Evolutionary conservation across 352 stramenopile species (phyloP).

Genomic region (Phytophthora sp.): DNA sequence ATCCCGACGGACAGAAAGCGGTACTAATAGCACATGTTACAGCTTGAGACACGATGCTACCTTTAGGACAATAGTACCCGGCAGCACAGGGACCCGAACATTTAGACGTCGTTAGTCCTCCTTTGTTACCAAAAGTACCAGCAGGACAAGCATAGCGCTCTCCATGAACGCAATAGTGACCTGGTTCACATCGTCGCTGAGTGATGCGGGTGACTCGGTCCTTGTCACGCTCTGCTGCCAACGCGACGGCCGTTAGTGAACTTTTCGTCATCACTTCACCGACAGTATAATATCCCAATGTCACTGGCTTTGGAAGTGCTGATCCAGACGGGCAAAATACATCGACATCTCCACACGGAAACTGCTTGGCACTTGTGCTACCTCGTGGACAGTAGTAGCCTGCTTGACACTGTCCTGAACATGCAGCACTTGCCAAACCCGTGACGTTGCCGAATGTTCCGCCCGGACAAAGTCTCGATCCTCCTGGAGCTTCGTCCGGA

Average conservation of each 20-base stretch:
- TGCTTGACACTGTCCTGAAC: slow-evolving; percentile 52
- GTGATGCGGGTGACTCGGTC: slow-evolving; percentile 35
- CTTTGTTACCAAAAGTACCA: slow-evolving; percentile 59
- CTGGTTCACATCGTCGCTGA: slow-evolving; percentile 61
- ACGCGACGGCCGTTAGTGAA: slow-evolving; percentile 10
- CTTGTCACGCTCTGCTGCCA: slow-evolving; percentile 14
- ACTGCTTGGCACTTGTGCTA: slow-evolving; percentile 44
- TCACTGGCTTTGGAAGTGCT: slow-evolving; percentile 37
- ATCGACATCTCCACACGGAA: slow-evolving; percentile 43
- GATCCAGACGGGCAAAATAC: slow-evolving; percentile 64
- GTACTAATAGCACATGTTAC: slow-evolving; percentile 38
- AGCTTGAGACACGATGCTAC: slow-evolving; percentile 50
- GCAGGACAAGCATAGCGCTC: slow-evolving; percentile 46
- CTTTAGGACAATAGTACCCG: slow-evolving; percentile 72
- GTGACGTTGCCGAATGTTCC: slow-evolving; percentile 67
- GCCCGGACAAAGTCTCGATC: slow-evolving; percentile 48
- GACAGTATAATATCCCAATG: slow-evolving; percentile 55
- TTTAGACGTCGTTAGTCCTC: slow-evolving; percentile 38
- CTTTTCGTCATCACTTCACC: slow-evolving; percentile 12
- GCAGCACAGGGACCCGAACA: slow-evolving; percentile 68
- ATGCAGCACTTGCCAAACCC: slow-evolving; percentile 46
- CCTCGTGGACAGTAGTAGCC: slow-evolving; percentile 69
- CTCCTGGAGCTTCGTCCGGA: slow-evolving; percentile 36
- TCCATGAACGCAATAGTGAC: slow-evolving; percentile 62
- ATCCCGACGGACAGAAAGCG: slow-evolving; percentile 50